phyloP scores from a whole-genome alignment of 768 basidiomycete genomes.

The Tubosaeta brunneosetosa region DNA sequence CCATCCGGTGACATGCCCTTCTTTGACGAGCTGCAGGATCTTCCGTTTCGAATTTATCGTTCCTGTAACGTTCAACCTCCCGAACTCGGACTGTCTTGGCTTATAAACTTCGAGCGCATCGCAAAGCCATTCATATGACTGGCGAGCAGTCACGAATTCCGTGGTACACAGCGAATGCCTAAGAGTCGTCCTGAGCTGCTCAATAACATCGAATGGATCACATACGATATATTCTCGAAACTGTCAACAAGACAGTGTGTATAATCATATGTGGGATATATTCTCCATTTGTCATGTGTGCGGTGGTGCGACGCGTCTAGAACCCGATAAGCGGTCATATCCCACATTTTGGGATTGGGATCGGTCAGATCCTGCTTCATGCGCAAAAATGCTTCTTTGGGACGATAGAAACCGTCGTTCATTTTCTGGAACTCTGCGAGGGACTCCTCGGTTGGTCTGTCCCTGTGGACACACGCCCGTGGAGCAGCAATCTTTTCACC shows the following conservation, averaged over 20 bases:
- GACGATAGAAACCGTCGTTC: constrained; percentile 85
- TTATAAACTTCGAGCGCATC: constrained; percentile 97
- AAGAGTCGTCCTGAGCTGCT: neutral
- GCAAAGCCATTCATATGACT: constrained; percentile 99
- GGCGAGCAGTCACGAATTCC: constrained; percentile 92
- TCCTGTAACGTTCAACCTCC: constrained; percentile 87
- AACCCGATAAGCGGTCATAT: constrained; percentile 93
- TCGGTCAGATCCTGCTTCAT: constrained; percentile 97
- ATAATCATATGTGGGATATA: constrained; percentile 98
- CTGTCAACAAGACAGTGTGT: constrained; percentile 98
- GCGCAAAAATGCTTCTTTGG: constrained; percentile 87
- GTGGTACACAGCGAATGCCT: constrained; percentile 97
- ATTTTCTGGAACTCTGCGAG: constrained; percentile 85
- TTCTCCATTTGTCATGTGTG: constrained; percentile 89
- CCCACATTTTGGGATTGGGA: constrained; percentile 99
- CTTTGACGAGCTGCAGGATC: constrained; percentile 81
- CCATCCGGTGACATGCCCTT: constrained; percentile 85
- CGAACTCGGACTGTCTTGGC: constrained; percentile 95
- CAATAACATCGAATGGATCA: constrained; percentile 14
- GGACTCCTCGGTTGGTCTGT: constrained; percentile 82
- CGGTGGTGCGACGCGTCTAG: constrained; percentile 89
- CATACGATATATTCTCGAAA: constrained; percentile 98
- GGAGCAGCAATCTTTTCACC: constrained; percentile 83
- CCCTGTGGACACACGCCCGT: constrained; percentile 80
- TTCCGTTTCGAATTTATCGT: constrained; percentile 98